These are phyloP conservation scores for Austropuccinia psidii DNA, from an alignment of 1,284 basidiomycete genomes.

Conservation along the genomic window DNA sequence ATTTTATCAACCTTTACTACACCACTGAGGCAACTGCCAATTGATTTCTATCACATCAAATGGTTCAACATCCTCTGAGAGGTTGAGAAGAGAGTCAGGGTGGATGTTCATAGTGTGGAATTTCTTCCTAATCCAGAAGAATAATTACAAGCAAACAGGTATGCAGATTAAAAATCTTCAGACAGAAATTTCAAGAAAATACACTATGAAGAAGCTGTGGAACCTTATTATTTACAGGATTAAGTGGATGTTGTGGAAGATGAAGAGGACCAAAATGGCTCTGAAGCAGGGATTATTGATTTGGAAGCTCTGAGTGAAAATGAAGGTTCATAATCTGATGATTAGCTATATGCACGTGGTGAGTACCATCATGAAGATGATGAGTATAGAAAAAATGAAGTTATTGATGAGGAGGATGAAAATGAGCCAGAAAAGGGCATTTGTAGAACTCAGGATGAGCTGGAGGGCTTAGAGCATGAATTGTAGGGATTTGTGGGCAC, in stretches of 20 bases:
- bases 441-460: too few relatives aligned
- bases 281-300: too few relatives aligned
- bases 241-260: too few relatives aligned
- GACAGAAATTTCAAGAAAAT: not conserved
- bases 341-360: not conserved
- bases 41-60: conserved; percentile 1
- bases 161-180: not conserved
- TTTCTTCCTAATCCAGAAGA: not conserved
- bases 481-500: too few relatives aligned
- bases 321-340: not conserved
- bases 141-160: not conserved
- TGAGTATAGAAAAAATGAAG: too few relatives aligned
- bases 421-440: too few relatives aligned
- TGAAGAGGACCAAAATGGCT: too few relatives aligned
- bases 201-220: too few relatives aligned
- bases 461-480: too few relatives aligned
- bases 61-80: not conserved
- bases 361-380: not conserved
- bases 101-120: not conserved
- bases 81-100: not conserved
- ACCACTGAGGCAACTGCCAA: not conserved
- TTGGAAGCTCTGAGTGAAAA: too few relatives aligned
- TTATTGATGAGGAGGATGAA: too few relatives aligned
- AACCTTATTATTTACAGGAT: too few relatives aligned
- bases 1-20: not conserved